Evolutionary conservation across 352 stramenopile genomes (phyloP).

Genomic region (Pythium vanterpoolii): DNA sequence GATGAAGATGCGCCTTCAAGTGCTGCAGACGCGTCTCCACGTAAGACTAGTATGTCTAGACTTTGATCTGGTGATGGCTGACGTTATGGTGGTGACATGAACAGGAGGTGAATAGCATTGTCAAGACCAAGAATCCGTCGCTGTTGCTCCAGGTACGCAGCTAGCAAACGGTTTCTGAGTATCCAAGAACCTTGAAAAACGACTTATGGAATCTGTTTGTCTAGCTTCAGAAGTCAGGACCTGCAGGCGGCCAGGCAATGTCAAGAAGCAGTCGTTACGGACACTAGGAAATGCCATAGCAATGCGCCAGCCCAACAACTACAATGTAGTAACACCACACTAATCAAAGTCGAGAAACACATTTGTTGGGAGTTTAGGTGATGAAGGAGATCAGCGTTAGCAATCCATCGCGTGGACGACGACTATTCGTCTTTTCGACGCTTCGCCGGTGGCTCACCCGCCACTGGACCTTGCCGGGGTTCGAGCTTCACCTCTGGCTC

Average conservation of each 20-base stretch:
- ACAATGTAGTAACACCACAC: background rate
- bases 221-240: slow-evolving; percentile 64
- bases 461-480: slow-evolving; percentile 18
- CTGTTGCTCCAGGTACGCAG: slow-evolving; percentile 86
- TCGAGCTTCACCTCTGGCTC: too few species aligned
- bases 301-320: background rate
- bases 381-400: background rate
- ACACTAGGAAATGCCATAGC: slow-evolving; percentile 28
- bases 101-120: slow-evolving; percentile 92
- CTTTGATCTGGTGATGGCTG: background rate
- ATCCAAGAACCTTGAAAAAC: background rate
- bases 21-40: slow-evolving; percentile 90
- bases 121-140: slow-evolving; percentile 94
- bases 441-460: slow-evolving; percentile 41
- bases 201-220: background rate
- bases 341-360: background rate
- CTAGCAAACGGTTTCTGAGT: too few species aligned
- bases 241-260: slow-evolving; percentile 24
- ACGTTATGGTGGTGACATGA: background rate
- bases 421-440: slow-evolving; percentile 58
- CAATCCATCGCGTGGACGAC: too few species aligned
- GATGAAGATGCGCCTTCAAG: slow-evolving; percentile 89
- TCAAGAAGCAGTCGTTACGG: slow-evolving; percentile 57
- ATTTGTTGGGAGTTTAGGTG: background rate
- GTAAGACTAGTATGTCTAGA: slow-evolving; percentile 24